Percentiles rank a stretch among this genome's conserved stretches.
Conservation (phyloP, 106 monocot genomes). For the Cymbidium sinense region DNA sequence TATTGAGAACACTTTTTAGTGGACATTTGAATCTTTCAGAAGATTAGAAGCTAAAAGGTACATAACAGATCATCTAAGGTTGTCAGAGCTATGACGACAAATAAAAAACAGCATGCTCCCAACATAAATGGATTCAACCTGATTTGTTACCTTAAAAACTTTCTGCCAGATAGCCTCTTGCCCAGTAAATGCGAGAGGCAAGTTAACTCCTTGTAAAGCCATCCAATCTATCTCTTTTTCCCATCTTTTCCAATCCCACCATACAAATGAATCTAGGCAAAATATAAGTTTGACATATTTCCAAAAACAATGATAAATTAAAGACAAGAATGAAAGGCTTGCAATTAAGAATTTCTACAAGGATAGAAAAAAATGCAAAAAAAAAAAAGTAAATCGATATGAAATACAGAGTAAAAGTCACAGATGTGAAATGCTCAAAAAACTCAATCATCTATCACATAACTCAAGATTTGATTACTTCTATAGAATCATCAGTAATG, state of each 20-base stretch:
- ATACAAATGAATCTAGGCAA: constrained; percentile 86
- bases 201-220: constrained; percentile 96
- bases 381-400: background rate
- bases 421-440: background rate
- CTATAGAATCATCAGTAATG: background rate
- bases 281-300: background rate
- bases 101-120: constrained; percentile 2
- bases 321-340: background rate
- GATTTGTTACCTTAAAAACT: constrained; percentile 74
- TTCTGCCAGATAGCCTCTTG: constrained; percentile 95
- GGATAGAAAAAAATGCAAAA: background rate
- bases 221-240: constrained; percentile 99
- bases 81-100: background rate
- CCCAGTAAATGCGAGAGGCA: constrained; percentile 96
- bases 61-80: too few relatives aligned
- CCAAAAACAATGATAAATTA: background rate
- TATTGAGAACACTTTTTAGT: background rate
- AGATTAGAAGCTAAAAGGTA: background rate
- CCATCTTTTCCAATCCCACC: constrained; percentile 99
- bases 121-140: background rate
- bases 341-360: background rate
- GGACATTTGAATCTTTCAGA: too few relatives aligned
- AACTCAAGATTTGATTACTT: background rate
- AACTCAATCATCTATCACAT: background rate
- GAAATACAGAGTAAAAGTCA: background rate